Conservation (phyloP, 2,329 filamentous ascomycete genomes). For the Botryosphaeria dothidea region DNA sequence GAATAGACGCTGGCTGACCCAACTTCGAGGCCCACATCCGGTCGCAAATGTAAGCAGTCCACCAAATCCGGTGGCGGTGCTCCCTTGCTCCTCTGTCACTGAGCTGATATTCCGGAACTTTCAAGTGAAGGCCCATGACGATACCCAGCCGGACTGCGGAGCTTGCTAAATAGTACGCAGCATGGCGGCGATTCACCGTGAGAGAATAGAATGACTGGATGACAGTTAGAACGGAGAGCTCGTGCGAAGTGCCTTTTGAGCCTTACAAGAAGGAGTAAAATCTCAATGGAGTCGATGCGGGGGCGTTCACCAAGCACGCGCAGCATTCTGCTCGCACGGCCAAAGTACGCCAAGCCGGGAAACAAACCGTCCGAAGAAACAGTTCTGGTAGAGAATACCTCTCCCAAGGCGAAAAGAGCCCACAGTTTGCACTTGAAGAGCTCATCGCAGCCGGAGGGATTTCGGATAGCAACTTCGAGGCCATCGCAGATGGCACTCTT, state of each 20-base stretch:
- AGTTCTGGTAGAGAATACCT: constrained; percentile 47
- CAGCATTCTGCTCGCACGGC: constrained; percentile 41
- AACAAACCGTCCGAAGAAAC: constrained; percentile 37
- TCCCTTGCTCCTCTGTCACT: constrained; percentile 36
- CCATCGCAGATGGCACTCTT: constrained; percentile 40
- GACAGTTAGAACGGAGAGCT: background rate
- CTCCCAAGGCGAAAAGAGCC: constrained; percentile 49
- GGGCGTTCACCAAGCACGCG: constrained; percentile 46
- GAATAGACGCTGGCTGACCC: constrained; percentile 34
- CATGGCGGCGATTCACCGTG: constrained; percentile 47
- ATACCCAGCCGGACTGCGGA: constrained; percentile 47
- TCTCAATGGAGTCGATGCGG: constrained; percentile 46
- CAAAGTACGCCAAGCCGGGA: constrained; percentile 49
- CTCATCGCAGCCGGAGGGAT: constrained; percentile 35
- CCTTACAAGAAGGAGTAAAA: constrained; percentile 46
- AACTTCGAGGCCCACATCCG: constrained; percentile 37
- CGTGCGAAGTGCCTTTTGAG: background rate
- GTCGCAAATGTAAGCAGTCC: constrained; percentile 37
- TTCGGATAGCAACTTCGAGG: constrained; percentile 41
- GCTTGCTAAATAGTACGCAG: constrained; percentile 46
- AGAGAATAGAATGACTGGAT: constrained; percentile 48
- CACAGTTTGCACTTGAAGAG: constrained; percentile 45
- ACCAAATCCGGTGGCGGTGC: constrained; percentile 36
- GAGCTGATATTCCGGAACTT: constrained; percentile 42
- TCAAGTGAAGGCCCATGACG: constrained; percentile 48